Evolutionary conservation across 2,329 filamentous ascomycete species (phyloP).

Genomic region (Chrysoporthe deuterocubensis): DNA sequence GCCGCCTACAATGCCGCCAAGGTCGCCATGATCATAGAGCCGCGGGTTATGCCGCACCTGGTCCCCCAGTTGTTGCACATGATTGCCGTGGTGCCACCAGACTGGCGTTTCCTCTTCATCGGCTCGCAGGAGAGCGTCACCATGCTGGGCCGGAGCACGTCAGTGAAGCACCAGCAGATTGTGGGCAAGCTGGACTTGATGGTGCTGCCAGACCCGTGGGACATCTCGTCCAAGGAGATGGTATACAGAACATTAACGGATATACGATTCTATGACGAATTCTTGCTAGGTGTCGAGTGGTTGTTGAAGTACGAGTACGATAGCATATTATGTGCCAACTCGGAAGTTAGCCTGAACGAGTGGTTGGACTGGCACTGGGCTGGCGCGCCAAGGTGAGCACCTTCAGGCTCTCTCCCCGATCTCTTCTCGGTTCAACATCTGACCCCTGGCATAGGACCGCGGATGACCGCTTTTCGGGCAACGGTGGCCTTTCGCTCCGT

Average conservation of each 20-base stretch:
- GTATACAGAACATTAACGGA: conserved; percentile 58
- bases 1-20: conserved; percentile 53
- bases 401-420: background rate
- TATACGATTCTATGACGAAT: conserved; percentile 55
- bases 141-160: conserved; percentile 45
- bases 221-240: conserved; percentile 54
- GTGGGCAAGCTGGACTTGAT: conserved; percentile 55
- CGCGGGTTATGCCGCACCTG: conserved; percentile 52
- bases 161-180: conserved; percentile 47
- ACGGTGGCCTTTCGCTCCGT: conserved; percentile 57
- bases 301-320: conserved; percentile 60
- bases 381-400: conserved; percentile 49
- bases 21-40: conserved; percentile 60
- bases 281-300: conserved; percentile 56
- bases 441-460: conserved; percentile 7
- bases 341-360: conserved; percentile 49
- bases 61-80: conserved; percentile 60
- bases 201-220: conserved; percentile 57
- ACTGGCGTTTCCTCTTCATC: conserved; percentile 63
- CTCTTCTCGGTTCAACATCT: background rate
- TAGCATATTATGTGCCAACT: conserved; percentile 60
- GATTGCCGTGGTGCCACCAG: conserved; percentile 58
- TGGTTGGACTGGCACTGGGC: conserved; percentile 59
- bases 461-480: conserved; percentile 50
- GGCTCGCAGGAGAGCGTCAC: conserved; percentile 52